A percentile compares a stretch with the other conserved stretches of the same genome.
Evolutionary conservation across 495 filamentous ascomycete genomes (phyloP).

Genomic region (Pyrenula massariospora): DNA sequence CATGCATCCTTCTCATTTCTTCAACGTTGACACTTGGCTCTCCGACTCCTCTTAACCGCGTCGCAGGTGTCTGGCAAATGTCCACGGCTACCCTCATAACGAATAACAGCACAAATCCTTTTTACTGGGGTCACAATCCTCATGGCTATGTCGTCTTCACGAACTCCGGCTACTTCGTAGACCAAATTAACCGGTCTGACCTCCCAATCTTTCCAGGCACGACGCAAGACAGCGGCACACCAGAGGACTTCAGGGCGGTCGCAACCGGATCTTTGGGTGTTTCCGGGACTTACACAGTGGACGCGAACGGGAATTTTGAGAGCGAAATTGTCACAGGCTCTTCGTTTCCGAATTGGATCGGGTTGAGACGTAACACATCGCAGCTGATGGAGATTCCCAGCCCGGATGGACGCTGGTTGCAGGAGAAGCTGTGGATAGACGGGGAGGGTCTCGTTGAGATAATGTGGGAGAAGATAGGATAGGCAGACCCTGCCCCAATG

Average conservation of each 20-base stretch:
- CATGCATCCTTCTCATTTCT: no score
- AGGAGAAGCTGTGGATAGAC: neutral
- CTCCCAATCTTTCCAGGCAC: neutral
- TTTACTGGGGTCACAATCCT: neutral
- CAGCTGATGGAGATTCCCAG: neutral
- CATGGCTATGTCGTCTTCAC: neutral
- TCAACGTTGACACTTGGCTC: no score
- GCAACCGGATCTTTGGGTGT: neutral
- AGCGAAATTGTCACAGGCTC: neutral
- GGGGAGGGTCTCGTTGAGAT: neutral
- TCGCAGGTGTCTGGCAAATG: neutral
- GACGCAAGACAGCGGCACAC: neutral
- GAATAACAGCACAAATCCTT: neutral
- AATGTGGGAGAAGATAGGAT: neutral
- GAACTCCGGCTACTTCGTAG: neutral
- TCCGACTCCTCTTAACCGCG: no score
- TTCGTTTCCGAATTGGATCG: neutral
- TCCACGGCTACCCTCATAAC: neutral
- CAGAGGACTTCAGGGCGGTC: neutral
- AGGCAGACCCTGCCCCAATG: no score
- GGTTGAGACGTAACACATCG: neutral
- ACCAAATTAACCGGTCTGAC: neutral
- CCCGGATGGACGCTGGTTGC: neutral
- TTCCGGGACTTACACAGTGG: neutral
- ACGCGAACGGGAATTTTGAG: neutral